Conservation (phyloP, 2,329 filamentous ascomycete species). For the Penicillium aurantiogriseum region DNA sequence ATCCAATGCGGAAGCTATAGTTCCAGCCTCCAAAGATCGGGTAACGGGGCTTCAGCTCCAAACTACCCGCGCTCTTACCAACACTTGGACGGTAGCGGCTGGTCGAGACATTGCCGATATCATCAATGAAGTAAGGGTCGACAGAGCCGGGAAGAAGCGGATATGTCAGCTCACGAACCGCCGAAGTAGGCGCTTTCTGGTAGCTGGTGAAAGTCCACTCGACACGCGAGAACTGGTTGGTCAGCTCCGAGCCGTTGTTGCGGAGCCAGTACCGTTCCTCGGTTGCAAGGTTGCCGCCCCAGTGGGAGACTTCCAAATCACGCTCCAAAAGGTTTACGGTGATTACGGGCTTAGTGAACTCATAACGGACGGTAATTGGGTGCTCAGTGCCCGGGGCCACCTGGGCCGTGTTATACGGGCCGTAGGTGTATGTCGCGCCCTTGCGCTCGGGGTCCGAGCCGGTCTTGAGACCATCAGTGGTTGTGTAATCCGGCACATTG, state of each 20-base stretch:
- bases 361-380: slow-evolving; percentile 78
- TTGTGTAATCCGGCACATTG: slow-evolving; percentile 82
- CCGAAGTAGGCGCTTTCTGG: slow-evolving; percentile 72
- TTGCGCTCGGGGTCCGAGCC: slow-evolving; percentile 74
- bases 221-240: slow-evolving; percentile 70
- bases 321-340: slow-evolving; percentile 78
- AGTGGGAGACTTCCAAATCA: slow-evolving; percentile 93
- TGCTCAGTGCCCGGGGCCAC: slow-evolving; percentile 73
- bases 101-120: slow-evolving; percentile 95
- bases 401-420: slow-evolving; percentile 70
- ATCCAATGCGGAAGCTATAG: slow-evolving; percentile 94
- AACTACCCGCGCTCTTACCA: slow-evolving; percentile 55
- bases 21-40: slow-evolving; percentile 98
- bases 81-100: slow-evolving; percentile 69
- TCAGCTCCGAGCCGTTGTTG: slow-evolving; percentile 79
- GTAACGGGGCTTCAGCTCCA: slow-evolving; percentile 91
- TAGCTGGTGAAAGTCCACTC: slow-evolving; percentile 72
- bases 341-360: slow-evolving; percentile 89
- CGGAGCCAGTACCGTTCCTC: slow-evolving; percentile 90
- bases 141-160: slow-evolving; percentile 75
- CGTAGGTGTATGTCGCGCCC: slow-evolving; percentile 84
- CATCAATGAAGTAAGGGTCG: slow-evolving; percentile 92
- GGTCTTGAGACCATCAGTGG: slow-evolving; percentile 59
- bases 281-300: slow-evolving; percentile 93
- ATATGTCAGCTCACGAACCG: slow-evolving; percentile 78